A percentile compares a stretch with the other conserved stretches of the same genome.
Conservation (phyloP, 768 basidiomycete genomes). For the Dacryopinax spathularia region DNA sequence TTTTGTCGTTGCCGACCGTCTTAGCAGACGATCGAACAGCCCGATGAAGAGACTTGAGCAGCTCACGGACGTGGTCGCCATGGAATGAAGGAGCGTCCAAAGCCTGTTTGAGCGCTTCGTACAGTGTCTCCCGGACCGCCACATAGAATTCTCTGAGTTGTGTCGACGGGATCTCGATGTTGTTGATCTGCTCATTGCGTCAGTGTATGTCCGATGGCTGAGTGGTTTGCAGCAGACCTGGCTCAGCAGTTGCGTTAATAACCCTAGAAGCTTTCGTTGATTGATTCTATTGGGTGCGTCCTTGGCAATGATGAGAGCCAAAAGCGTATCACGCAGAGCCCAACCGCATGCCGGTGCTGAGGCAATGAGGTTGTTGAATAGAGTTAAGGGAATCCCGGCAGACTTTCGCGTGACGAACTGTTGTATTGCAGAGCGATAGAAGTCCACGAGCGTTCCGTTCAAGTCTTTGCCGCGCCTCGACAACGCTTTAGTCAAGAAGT, state of each 20-base stretch:
- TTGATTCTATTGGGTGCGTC: not conserved
- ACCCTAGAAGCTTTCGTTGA: not conserved
- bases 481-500: not conserved
- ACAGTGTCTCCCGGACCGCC: not conserved
- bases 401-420: not conserved
- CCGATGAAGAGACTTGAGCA: not conserved
- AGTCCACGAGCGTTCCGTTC: not conserved
- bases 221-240: not conserved
- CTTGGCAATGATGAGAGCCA: not conserved
- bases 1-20: not conserved
- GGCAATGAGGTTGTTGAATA: not conserved
- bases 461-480: not conserved
- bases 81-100: not conserved
- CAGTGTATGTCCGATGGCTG: not conserved
- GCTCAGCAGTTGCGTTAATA: not conserved
- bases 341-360: not conserved
- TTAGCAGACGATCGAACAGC: not conserved
- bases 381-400: not conserved
- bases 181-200: not conserved
- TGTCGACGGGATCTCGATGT: not conserved
- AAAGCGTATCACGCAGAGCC: not conserved
- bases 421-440: not conserved
- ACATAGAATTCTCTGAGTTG: not conserved
- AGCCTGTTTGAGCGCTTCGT: not conserved
- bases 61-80: not conserved